phyloP scores from a whole-genome alignment of 2,329 filamentous ascomycete species.

The Aspergillus ustus region DNA sequence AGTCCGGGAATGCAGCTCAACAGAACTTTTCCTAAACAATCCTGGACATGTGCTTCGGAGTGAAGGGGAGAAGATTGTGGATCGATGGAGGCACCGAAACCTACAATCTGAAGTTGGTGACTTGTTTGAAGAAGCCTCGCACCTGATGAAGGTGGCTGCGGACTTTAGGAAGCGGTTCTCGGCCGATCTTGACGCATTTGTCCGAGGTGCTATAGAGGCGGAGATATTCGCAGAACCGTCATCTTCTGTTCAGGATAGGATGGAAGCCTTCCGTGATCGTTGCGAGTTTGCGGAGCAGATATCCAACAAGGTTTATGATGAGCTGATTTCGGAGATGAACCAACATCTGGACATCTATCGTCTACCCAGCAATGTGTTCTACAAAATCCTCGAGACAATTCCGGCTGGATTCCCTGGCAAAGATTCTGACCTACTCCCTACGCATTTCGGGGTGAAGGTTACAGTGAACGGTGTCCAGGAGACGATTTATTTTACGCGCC shows the following conservation, averaged over 20 bases:
- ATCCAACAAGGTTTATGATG: slow-evolving; percentile 77
- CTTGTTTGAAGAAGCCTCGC: slow-evolving; percentile 59
- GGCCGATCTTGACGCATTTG: slow-evolving; percentile 69
- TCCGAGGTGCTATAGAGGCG: slow-evolving; percentile 68
- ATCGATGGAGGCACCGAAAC: slow-evolving; percentile 51
- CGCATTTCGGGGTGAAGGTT: slow-evolving; percentile 75
- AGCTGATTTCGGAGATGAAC: slow-evolving; percentile 71
- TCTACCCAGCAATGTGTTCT: slow-evolving; percentile 57
- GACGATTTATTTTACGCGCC: slow-evolving; percentile 71
- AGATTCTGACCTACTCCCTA: slow-evolving; percentile 54
- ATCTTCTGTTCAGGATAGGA: slow-evolving; percentile 71
- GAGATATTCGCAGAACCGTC: slow-evolving; percentile 77
- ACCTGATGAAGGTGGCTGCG: slow-evolving; percentile 70
- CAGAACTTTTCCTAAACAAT: slow-evolving; percentile 79
- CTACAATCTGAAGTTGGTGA: slow-evolving; percentile 55
- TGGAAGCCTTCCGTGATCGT: slow-evolving; percentile 77
- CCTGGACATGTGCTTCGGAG: slow-evolving; percentile 45
- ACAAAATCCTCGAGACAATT: slow-evolving; percentile 56
- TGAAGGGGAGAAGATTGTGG: slow-evolving; percentile 44
- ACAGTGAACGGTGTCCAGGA: slow-evolving; percentile 80
- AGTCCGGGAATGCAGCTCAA: slow-evolving; percentile 75
- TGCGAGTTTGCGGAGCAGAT: slow-evolving; percentile 79
- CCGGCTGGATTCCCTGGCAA: slow-evolving; percentile 46
- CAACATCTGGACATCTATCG: slow-evolving; percentile 60
- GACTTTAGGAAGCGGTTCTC: slow-evolving; percentile 73